These are phyloP conservation scores for Effrenium voratum DNA, from an alignment of 73 alveolate genomes.

Conservation along the genomic window DNA sequence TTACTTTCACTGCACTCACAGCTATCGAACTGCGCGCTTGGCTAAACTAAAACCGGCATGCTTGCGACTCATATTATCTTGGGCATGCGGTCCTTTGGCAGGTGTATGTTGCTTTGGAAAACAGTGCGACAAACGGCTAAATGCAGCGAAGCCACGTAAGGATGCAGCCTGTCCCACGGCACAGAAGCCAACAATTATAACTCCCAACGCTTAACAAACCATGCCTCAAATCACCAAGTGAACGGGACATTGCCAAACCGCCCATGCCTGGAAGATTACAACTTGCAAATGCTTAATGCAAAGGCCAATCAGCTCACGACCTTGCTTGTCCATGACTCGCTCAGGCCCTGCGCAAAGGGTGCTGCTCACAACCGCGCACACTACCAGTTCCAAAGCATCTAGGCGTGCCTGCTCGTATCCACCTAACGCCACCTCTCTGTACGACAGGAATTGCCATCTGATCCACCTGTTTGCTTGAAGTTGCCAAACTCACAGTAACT, in stretches of 20 bases:
- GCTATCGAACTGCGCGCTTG: no score
- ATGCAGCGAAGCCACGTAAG: constrained; percentile 48
- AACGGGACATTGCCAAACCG: constrained; percentile 89
- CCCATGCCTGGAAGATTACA: constrained; percentile 43
- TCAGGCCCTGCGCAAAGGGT: constrained; percentile 50
- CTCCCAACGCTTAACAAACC: neutral
- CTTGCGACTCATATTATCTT: no score
- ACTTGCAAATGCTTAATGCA: neutral
- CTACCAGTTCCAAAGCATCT: no score
- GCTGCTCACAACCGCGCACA: no score
- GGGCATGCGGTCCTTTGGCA: no score
- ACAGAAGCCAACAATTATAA: neutral
- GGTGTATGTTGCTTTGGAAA: no score
- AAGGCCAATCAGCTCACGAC: neutral
- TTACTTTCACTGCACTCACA: no score
- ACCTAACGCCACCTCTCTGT: constrained; percentile 87
- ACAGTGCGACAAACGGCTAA: no score
- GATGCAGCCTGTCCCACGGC: constrained; percentile 53
- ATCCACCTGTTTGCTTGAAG: constrained; percentile 14
- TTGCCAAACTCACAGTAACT: neutral
- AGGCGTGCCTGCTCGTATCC: constrained; percentile 64
- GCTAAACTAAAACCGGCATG: no score
- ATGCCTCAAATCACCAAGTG: constrained; percentile 76
- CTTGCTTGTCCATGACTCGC: constrained; percentile 91
- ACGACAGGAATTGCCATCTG: constrained; percentile 88